These are phyloP conservation scores for Ambispora gerdemannii DNA, from an alignment of 192 early-diverging fungal species.

Conservation along the genomic window DNA sequence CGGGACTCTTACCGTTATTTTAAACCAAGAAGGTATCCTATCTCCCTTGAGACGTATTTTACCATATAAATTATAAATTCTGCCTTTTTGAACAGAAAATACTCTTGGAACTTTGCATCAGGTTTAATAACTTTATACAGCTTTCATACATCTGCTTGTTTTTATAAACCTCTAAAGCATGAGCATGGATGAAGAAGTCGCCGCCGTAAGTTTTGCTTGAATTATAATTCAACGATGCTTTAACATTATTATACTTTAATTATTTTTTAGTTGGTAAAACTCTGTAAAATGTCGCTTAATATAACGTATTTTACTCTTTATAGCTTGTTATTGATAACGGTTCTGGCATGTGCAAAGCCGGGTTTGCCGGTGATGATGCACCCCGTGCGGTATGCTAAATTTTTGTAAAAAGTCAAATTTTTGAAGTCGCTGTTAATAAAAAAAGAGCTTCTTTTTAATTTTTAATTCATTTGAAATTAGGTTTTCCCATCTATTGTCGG, in stretches of 20 bases:
- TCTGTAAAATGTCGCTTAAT: slow-evolving; percentile 4
- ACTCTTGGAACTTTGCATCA: too few species aligned
- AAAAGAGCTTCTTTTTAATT: neutral
- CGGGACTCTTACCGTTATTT: too few species aligned
- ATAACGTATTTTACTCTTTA: neutral
- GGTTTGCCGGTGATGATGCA: slow-evolving; percentile 89
- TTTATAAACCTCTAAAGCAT: too few species aligned
- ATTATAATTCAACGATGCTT: neutral
- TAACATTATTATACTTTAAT: neutral
- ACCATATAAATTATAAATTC: too few species aligned
- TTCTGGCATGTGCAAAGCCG: slow-evolving; percentile 94
- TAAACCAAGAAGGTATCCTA: too few species aligned
- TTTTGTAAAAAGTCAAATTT: neutral
- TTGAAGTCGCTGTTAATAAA: neutral
- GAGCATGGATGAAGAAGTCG: slow-evolving; percentile 78
- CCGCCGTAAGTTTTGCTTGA: slow-evolving; percentile 61
- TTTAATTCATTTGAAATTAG: neutral
- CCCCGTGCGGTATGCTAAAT: slow-evolving; percentile 69
- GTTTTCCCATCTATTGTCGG: slow-evolving; percentile 78
- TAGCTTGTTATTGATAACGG: slow-evolving; percentile 89
- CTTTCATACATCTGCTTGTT: too few species aligned
- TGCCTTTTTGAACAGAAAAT: too few species aligned
- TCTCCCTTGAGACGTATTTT: too few species aligned
- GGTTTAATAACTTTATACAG: too few species aligned
- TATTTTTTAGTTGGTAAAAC: neutral